Conservation (phyloP, 23 red algal species). For the Gracilaria domingensis region DNA sequence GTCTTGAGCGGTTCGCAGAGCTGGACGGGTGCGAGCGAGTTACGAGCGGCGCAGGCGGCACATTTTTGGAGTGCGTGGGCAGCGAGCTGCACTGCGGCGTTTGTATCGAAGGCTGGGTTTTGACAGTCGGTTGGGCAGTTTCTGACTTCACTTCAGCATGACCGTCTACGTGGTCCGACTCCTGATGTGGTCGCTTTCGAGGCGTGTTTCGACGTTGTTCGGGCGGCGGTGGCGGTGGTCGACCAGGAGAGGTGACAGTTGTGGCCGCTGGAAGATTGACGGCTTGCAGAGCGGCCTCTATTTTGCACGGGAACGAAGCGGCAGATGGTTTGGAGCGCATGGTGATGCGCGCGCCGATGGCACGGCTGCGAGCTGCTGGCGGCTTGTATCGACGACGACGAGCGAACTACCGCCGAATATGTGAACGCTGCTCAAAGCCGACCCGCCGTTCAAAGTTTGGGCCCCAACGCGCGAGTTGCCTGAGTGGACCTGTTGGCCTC, state of each 20-base stretch:
- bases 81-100: neutral
- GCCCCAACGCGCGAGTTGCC: no score
- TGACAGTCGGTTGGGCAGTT: neutral
- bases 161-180: neutral
- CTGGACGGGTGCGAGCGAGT: neutral
- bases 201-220: neutral
- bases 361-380: no score
- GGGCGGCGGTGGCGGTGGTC: neutral
- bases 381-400: neutral
- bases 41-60: neutral
- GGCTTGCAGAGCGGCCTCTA: constrained; percentile 7
- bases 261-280: neutral
- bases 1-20: neutral
- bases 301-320: neutral
- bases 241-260: neutral
- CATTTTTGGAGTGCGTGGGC: neutral
- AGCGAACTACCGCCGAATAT: no score
- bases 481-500: no score
- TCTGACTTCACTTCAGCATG: no score
- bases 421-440: no score
- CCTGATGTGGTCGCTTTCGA: neutral
- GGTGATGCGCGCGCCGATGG: neutral
- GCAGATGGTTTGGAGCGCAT: neutral
- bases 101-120: neutral
- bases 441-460: no score